Percentiles rank a stretch among this genome's conserved stretches.
phyloP scores from a whole-genome alignment of 2,329 filamentous ascomycete species.

The Xylariomycetidae sp. region DNA sequence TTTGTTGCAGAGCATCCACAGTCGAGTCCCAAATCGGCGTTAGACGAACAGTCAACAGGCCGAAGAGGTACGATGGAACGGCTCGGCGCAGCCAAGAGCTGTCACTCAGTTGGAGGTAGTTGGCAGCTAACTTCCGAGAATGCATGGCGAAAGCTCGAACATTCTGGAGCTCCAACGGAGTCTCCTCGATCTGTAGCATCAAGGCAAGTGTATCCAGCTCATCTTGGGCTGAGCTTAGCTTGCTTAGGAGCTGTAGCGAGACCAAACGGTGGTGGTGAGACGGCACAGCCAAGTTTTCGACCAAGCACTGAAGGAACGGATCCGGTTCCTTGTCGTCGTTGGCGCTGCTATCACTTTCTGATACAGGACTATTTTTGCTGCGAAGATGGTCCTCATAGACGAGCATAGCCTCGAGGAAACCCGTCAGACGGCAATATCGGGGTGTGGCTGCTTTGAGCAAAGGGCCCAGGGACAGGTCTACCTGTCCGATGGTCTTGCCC shows the following conservation, averaged over 20 bases:
- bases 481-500: conserved; percentile 49
- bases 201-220: conserved; percentile 48
- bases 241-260: conserved; percentile 65
- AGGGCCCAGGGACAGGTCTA: conserved; percentile 58
- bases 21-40: conserved; percentile 85
- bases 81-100: conserved; percentile 63
- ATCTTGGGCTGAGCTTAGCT: conserved; percentile 46
- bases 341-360: conserved; percentile 26
- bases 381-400: conserved; percentile 42
- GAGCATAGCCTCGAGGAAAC: conserved; percentile 60
- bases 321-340: conserved; percentile 52
- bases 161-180: conserved; percentile 69
- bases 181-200: conserved; percentile 76
- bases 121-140: conserved; percentile 66
- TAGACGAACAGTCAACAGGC: conserved; percentile 78
- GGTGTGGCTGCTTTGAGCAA: conserved; percentile 60
- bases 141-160: conserved; percentile 77
- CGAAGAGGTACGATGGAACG: conserved; percentile 79
- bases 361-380: conserved; percentile 17
- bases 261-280: conserved; percentile 69
- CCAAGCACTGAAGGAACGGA: conserved; percentile 56
- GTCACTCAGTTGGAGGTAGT: conserved; percentile 53
- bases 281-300: conserved; percentile 67
- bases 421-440: conserved; percentile 57
- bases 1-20: conserved; percentile 65